A percentile compares a stretch with the other conserved stretches of the same genome.
Evolutionary conservation across 108 stramenopile species (phyloP).

Genomic region (Mayamaea pseudoterrestris): DNA sequence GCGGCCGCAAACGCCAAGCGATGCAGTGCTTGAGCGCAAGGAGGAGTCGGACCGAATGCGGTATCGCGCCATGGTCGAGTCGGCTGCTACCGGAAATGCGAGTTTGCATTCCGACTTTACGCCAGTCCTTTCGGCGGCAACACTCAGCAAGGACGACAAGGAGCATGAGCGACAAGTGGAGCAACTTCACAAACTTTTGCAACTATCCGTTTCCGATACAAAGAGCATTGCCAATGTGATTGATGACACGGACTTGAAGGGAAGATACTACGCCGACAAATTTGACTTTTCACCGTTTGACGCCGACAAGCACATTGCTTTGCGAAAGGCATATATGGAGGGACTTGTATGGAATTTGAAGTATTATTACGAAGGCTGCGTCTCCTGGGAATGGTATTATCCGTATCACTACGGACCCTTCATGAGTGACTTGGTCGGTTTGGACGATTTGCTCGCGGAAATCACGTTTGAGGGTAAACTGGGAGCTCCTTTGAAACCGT

Average conservation of each 20-base stretch:
- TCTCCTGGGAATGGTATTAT: constrained; percentile 97
- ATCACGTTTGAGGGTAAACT: constrained; percentile 43
- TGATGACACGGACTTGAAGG: constrained; percentile 61
- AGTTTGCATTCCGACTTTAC: constrained; percentile 8
- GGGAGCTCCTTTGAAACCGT: constrained; percentile 81
- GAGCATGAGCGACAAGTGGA: not conserved
- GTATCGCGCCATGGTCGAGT: constrained; percentile 49
- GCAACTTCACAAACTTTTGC: not conserved
- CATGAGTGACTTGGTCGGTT: constrained; percentile 86
- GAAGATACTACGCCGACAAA: constrained; percentile 89
- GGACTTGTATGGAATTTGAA: constrained; percentile 94
- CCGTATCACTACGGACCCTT: constrained; percentile 95
- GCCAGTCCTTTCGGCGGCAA: constrained; percentile 27
- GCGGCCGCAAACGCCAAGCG: constrained; percentile 35
- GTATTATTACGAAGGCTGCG: constrained; percentile 93
- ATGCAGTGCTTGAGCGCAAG: constrained; percentile 52
- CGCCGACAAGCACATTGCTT: constrained; percentile 60
- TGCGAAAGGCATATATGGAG: constrained; percentile 83
- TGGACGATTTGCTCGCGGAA: constrained; percentile 52
- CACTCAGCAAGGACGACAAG: not conserved
- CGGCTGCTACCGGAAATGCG: not conserved
- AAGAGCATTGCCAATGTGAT: constrained; percentile 2
- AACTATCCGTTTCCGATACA: constrained; percentile 14
- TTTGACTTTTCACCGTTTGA: constrained; percentile 84
- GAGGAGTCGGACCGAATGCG: constrained; percentile 40